Conservation (phyloP, 306 rosid genomes). For the Casuarina cunninghamiana region DNA sequence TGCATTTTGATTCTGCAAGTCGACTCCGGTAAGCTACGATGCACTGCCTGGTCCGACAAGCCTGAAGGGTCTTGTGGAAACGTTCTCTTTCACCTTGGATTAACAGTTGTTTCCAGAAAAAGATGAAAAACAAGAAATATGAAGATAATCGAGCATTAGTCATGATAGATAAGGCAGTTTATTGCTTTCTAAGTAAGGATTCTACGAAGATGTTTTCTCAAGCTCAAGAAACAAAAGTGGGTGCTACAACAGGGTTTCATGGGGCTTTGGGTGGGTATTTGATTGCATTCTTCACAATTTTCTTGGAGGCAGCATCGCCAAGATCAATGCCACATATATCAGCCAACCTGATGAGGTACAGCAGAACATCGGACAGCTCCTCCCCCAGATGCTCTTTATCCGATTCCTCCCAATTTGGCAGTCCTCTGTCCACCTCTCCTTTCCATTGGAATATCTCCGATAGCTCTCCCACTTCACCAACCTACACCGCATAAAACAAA, state of each 20-base stretch:
- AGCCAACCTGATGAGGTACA: slow-evolving; percentile 45
- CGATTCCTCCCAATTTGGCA: slow-evolving; percentile 53
- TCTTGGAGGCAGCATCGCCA: slow-evolving; percentile 45
- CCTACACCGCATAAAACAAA: slow-evolving; percentile 19
- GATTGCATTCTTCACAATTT: slow-evolving; percentile 45
- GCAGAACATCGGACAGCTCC: slow-evolving; percentile 56
- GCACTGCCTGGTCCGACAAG: too few relatives aligned
- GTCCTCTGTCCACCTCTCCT: slow-evolving; percentile 58
- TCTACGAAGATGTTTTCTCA: not conserved
- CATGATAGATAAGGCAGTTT: not conserved
- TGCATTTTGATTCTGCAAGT: too few relatives aligned
- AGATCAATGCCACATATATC: slow-evolving; percentile 56
- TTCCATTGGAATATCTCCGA: slow-evolving; percentile 59
- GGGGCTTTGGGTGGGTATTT: slow-evolving; percentile 43
- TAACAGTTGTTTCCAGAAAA: too few relatives aligned
- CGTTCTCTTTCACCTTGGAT: too few relatives aligned
- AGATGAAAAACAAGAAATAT: not conserved
- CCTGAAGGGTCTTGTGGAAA: too few relatives aligned
- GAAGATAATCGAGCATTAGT: not conserved
- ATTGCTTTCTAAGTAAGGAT: too few relatives aligned
- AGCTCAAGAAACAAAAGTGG: not conserved
- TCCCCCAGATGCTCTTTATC: slow-evolving; percentile 58
- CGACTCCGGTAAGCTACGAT: too few relatives aligned
- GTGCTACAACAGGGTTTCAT: not conserved
- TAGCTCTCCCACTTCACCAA: slow-evolving; percentile 59